Percentiles rank a stretch among this genome's conserved stretches.
These are phyloP conservation scores for Pythium chondricola DNA, from an alignment of 352 stramenopile species.

Conservation along the genomic window DNA sequence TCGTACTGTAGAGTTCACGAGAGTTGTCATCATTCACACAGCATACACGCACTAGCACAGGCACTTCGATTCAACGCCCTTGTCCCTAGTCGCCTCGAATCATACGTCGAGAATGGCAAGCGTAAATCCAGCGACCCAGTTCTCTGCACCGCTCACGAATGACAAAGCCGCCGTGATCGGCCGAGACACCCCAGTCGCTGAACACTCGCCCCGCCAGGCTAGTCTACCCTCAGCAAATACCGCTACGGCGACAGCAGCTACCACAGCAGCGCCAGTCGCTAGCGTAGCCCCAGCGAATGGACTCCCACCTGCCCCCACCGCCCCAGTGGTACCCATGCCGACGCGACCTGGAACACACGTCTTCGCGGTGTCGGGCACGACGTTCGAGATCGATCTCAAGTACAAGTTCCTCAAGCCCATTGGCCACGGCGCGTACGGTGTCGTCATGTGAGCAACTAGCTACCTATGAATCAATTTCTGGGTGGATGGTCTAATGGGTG, in stretches of 20 bases:
- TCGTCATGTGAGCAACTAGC: slow-evolving; percentile 91
- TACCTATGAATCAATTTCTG: background rate
- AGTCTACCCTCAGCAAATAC: slow-evolving; percentile 3
- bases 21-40: too few species aligned
- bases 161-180: background rate
- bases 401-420: slow-evolving; percentile 95
- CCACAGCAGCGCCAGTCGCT: background rate
- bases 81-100: too few species aligned
- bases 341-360: slow-evolving; percentile 57
- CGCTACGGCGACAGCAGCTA: background rate
- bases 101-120: slow-evolving; percentile 10
- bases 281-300: slow-evolving; percentile 1
- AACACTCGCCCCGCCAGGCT: slow-evolving; percentile 14
- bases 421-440: slow-evolving; percentile 91
- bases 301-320: background rate
- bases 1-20: too few species aligned
- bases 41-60: too few species aligned
- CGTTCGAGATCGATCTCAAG: slow-evolving; percentile 89
- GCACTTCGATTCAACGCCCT: too few species aligned
- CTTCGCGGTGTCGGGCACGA: slow-evolving; percentile 82
- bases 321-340: slow-evolving; percentile 9
- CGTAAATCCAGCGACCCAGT: slow-evolving; percentile 19
- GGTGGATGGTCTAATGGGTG: background rate
- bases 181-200: slow-evolving; percentile 6
- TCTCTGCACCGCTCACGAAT: background rate